Base-by-base conservation (phyloP, 495 filamentous ascomycete species). In the Saxophila tyrrhenica region DNA sequence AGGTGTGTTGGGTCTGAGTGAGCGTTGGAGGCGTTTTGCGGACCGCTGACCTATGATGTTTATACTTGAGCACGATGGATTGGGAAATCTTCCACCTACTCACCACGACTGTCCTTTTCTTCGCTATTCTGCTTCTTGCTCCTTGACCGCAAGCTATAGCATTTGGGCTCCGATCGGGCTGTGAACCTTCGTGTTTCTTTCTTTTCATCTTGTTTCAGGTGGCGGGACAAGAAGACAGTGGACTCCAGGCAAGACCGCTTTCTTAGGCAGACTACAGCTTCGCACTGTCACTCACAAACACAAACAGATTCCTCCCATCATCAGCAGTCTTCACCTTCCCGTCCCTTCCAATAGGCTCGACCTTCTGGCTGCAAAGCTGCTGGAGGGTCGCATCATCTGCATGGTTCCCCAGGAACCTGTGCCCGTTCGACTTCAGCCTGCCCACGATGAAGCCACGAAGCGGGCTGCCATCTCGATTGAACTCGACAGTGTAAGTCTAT, bases 401-500 rank as follows among this genome's bases (percentile, higher is more conserved):
- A 52, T 72, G 60, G 55, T 78, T 77, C 2, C 76, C 76, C 9
- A 79, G 17, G 57, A 79, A 79, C 1, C 78, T 69, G 55, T 69
- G 64, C 0, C 70, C 67, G 49, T 62, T 73, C 0, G 58, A 47
- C 21, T 56, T 62, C 50, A 81, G 57, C 21, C 76, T 62, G 0
- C 76, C 78, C 0, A 81, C 62, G 5, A 81, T 64, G 62, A 71
- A 70, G 0, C 70, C 76, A 49, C 56, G 58, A 8, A 54, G 24
- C 0, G 75, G 75, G 0, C 49, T 64, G 1, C 75, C 75, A 50
- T 72, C 68, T 2, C 76, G 73, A 24, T 66, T 55, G 52, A 72
- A 80, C 39, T 75, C 69, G 5, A 77, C 71, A 0, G 77, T 80
- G 54, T 79, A 80, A 19, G 77, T 80, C 77, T 80, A 7, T 5